A percentile compares a stretch with the other conserved stretches of the same genome.
Evolutionary conservation across 2,329 filamentous ascomycete genomes (phyloP).

Genomic region (Tolypocladium endophyticum): DNA sequence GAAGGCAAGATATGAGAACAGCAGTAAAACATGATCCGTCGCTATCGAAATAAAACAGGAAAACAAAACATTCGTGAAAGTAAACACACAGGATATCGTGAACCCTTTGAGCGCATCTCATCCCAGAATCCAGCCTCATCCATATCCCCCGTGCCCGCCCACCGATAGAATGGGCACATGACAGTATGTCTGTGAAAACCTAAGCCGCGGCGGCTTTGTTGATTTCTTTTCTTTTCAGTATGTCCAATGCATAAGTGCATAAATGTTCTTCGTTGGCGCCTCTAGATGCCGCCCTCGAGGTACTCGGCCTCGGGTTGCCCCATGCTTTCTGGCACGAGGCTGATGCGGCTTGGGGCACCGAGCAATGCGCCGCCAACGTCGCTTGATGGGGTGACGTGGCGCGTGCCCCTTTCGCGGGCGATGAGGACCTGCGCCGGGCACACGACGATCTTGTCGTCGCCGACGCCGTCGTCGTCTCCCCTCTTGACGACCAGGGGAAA

Average conservation of each 20-base stretch:
- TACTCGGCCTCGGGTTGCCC: constrained; percentile 18
- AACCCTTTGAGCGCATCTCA: background rate
- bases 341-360: constrained; percentile 26
- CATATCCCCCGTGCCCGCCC: background rate
- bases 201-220: background rate
- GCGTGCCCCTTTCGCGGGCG: constrained; percentile 36
- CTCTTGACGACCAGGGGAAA: constrained; percentile 97
- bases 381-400: constrained; percentile 35
- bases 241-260: background rate
- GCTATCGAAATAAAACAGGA: background rate
- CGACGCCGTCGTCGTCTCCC: constrained; percentile 76
- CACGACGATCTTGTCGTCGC: constrained; percentile 91
- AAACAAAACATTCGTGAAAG: background rate
- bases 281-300: constrained; percentile 20
- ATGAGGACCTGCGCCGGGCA: constrained; percentile 91
- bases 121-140: background rate
- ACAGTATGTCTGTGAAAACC: background rate
- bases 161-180: background rate
- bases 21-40: background rate
- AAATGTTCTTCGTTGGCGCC: background rate
- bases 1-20: background rate
- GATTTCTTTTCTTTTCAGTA: background rate
- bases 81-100: background rate
- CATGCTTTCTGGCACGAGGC: constrained; percentile 24
- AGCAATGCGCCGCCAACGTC: constrained; percentile 38